These are phyloP conservation scores for Syncephalastrum sp. DNA, from an alignment of 371 early-diverging fungal genomes.

Conservation along the genomic window DNA sequence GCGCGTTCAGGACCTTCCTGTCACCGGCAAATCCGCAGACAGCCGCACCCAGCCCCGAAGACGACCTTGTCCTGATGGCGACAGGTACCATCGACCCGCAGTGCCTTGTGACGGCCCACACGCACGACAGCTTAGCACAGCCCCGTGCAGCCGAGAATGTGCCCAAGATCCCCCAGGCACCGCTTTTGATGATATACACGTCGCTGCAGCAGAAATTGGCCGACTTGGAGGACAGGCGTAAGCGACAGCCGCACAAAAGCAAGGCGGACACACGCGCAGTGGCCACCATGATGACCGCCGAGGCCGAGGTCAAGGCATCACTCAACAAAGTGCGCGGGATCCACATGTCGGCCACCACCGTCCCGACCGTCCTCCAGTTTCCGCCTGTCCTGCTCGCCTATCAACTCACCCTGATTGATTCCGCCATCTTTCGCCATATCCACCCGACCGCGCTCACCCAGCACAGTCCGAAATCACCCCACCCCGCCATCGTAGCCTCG, in stretches of 20 bases:
- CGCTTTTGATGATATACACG: slow-evolving; percentile 26
- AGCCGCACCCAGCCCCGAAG: slow-evolving; percentile 1
- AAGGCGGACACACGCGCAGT: neutral
- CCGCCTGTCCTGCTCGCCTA: slow-evolving; percentile 68
- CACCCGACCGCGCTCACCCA: slow-evolving; percentile 57
- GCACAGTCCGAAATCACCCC: slow-evolving; percentile 61
- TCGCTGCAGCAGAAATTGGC: slow-evolving; percentile 29
- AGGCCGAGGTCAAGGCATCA: slow-evolving; percentile 33
- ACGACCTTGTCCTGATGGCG: slow-evolving; percentile 13
- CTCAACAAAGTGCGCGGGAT: slow-evolving; percentile 45
- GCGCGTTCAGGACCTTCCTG: neutral
- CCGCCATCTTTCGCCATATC: slow-evolving; percentile 66
- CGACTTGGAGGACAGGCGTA: slow-evolving; percentile 11
- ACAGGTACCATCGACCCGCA: slow-evolving; percentile 22
- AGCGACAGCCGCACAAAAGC: slow-evolving; percentile 3
- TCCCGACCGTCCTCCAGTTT: slow-evolving; percentile 63
- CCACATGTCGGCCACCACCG: slow-evolving; percentile 48
- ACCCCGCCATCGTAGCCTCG: slow-evolving; percentile 65
- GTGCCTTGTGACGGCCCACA: slow-evolving; percentile 22
- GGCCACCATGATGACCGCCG: slow-evolving; percentile 8
- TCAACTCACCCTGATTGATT: slow-evolving; percentile 74
- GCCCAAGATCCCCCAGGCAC: slow-evolving; percentile 41
- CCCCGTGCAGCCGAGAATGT: slow-evolving; percentile 11
- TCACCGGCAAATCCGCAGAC: neutral
- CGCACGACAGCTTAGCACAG: slow-evolving; percentile 7